Percentiles rank a stretch among this genome's conserved stretches.
phyloP scores from a whole-genome alignment of 2,329 filamentous ascomycete species.

The Pyricularia sp. region DNA sequence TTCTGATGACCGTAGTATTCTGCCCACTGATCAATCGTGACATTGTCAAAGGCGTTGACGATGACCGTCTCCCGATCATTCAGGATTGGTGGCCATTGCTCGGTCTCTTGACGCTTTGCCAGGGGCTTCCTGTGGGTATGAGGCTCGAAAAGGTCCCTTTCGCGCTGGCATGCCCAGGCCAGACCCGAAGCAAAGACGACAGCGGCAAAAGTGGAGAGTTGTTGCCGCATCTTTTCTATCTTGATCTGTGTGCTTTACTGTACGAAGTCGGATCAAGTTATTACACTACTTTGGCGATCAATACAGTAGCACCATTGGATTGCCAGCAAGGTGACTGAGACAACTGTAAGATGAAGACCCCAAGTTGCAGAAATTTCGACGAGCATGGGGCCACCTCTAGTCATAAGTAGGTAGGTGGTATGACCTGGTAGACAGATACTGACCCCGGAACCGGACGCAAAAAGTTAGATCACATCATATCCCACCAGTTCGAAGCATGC shows the following conservation, averaged over 20 bases:
- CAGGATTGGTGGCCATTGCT: slow-evolving; percentile 21
- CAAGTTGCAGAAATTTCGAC: not conserved
- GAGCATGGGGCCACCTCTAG: not conserved
- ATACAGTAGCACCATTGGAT: not conserved
- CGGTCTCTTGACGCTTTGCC: not conserved
- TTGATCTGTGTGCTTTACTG: not conserved
- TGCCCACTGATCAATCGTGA: slow-evolving; percentile 26
- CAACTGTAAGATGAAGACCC: not conserved
- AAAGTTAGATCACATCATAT: not conserved
- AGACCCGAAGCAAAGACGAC: not conserved
- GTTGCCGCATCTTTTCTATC: not conserved
- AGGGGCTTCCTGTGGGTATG: not conserved
- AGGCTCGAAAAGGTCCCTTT: not conserved
- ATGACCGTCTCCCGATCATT: slow-evolving; percentile 22
- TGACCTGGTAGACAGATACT: not conserved
- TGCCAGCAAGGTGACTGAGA: not conserved
- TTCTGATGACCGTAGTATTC: slow-evolving; percentile 28
- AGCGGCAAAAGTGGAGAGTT: not conserved
- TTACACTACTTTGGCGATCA: not conserved
- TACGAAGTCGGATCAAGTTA: not conserved
- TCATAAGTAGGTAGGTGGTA: not conserved
- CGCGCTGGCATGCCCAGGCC: slow-evolving; percentile 4
- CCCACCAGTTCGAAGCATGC: not conserved
- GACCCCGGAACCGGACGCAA: not conserved
- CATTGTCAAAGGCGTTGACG: slow-evolving; percentile 26